phyloP scores from a whole-genome alignment of 306 rosid genomes.

The Prunus campanulata region DNA sequence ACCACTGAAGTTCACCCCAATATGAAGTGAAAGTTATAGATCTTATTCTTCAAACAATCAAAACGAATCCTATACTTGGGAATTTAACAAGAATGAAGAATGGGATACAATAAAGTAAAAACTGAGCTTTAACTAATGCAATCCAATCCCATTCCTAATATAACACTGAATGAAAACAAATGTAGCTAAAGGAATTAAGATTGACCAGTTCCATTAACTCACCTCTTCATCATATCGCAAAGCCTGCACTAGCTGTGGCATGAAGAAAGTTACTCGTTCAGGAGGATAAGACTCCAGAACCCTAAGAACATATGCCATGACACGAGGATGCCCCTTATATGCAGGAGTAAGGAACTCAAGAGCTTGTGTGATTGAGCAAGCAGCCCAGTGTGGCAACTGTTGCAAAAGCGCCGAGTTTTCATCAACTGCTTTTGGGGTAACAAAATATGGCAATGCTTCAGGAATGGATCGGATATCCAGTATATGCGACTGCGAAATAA shows the following conservation, averaged over 20 bases:
- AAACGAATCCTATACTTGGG: not conserved
- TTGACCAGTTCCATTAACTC: slow-evolving; percentile 13
- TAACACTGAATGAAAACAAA: not conserved
- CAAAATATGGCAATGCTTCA: slow-evolving; percentile 92
- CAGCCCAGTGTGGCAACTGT: slow-evolving; percentile 99
- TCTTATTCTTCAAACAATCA: not conserved
- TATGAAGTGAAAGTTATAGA: not conserved
- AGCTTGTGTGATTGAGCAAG: slow-evolving; percentile 96
- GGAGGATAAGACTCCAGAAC: slow-evolving; percentile 98
- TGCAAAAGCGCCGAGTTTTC: slow-evolving; percentile 89
- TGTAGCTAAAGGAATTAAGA: not conserved
- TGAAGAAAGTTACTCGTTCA: slow-evolving; percentile 86
- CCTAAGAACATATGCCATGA: slow-evolving; percentile 96
- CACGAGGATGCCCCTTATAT: slow-evolving; percentile 95
- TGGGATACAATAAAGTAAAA: not conserved
- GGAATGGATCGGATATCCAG: slow-evolving; percentile 82
- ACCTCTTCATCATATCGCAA: slow-evolving; percentile 95
- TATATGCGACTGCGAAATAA: slow-evolving; percentile 68
- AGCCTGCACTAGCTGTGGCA: slow-evolving; percentile 98
- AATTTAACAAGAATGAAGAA: not conserved
- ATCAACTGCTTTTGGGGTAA: slow-evolving; percentile 88
- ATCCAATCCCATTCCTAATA: not conserved
- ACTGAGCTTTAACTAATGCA: not conserved
- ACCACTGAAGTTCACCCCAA: not conserved
- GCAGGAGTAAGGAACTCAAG: slow-evolving; percentile 94